These are phyloP conservation scores for Citrus medica DNA, from an alignment of 345 rosid genomes.

Conservation along the genomic window DNA sequence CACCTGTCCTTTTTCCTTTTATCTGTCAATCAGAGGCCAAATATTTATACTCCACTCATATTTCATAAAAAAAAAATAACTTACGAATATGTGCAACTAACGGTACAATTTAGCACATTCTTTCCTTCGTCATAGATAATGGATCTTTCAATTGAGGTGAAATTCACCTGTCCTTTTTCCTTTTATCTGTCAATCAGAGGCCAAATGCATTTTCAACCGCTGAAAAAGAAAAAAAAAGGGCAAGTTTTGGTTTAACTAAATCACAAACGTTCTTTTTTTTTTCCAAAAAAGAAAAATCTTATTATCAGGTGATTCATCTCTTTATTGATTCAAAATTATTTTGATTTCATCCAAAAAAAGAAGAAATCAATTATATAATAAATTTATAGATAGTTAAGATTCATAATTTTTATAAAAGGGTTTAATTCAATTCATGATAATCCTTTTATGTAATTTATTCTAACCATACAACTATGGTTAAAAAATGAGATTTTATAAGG, in stretches of 20 bases:
- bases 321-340: too few species aligned
- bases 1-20: background rate
- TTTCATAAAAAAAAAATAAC: rapidly evolving
- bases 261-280: too few species aligned
- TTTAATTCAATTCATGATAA: too few species aligned
- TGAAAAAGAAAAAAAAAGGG: background rate
- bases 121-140: background rate
- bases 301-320: too few species aligned
- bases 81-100: background rate
- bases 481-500: too few species aligned
- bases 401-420: too few species aligned
- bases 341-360: too few species aligned
- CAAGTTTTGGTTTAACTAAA: background rate
- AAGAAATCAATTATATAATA: too few species aligned
- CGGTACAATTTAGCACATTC: background rate
- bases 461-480: too few species aligned
- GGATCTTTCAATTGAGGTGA: background rate
- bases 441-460: too few species aligned
- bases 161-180: background rate
- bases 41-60: rapidly evolving
- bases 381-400: too few species aligned
- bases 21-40: background rate
- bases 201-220: background rate
- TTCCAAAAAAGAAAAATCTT: too few species aligned
- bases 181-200: background rate